Evolutionary conservation across 106 monocot genomes (phyloP), one percentile per base, ranked within the genome.

Genomic region (Narthecium ossifragum): DNA sequence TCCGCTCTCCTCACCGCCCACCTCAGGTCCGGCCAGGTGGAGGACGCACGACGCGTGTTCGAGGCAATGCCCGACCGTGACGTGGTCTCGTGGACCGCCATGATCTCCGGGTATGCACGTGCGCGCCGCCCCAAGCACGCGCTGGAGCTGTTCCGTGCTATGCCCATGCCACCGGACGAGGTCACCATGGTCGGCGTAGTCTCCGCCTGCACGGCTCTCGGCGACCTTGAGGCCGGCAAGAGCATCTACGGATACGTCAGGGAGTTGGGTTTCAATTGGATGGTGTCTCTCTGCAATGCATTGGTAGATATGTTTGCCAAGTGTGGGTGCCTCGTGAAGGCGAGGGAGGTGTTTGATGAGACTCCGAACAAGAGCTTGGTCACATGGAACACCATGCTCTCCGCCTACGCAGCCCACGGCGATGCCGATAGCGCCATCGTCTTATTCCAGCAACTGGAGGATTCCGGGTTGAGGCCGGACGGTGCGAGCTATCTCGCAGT

Each of bases 281-380:
- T 75, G 75, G 57, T 69, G 22, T 59, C 75, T 10, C 69, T 69
- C 43, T 58, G 69, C 32, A 70, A 75, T 25, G 84, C 84, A 1
- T 43, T 84, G 20, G 41, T 80, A 9, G 80, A 80, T 53, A 63
- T 63, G 67, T 71, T 71, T 27, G 75, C 53, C 0, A 75, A 75
- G 57, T 62, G 64, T 34, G 78, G 78, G 17, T 49, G 57, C 38
- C 57, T 65, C 48, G 13, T 45, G 14, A 24, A 17, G 1, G 76
- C 76, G 4, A 49, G 59, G 0, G 8, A 51, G 15, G 50, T 75
- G 69, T 75, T 75, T 43, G 69, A 63, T n/a, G 75, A 17, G 0
- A 75, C 45, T 31, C 3, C 0, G 5, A 15, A 7, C 5, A 69
- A 53, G 69, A 70, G 32, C 64, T 23, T 31, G 26, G 26, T 59